Conservation (phyloP, 768 basidiomycete species). For the Russula brevipes region DNA sequence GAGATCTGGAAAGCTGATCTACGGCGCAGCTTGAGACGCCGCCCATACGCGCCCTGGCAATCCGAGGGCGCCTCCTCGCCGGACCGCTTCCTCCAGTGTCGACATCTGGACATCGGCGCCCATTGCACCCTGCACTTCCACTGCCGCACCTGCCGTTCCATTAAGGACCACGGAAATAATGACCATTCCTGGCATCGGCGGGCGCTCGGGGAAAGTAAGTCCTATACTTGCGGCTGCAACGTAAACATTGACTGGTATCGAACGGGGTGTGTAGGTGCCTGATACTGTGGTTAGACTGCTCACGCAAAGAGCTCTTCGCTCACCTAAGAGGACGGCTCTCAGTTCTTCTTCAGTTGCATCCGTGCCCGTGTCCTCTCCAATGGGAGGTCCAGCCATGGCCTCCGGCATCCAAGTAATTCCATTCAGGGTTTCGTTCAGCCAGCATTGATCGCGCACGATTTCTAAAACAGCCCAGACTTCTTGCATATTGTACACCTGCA, state of each 20-base stretch:
- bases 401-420: constrained; percentile 62
- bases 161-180: constrained; percentile 62
- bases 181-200: constrained; percentile 59
- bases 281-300: background rate
- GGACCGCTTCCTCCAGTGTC: constrained; percentile 61
- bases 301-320: constrained; percentile 21
- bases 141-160: constrained; percentile 49
- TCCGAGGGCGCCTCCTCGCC: constrained; percentile 67
- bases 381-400: constrained; percentile 31
- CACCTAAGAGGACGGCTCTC: constrained; percentile 60
- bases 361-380: constrained; percentile 29
- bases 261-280: constrained; percentile 52
- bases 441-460: constrained; percentile 80
- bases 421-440: constrained; percentile 69
- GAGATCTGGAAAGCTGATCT: background rate
- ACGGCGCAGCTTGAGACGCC: constrained; percentile 18
- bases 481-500: constrained; percentile 66
- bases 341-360: constrained; percentile 51
- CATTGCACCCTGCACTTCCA: constrained; percentile 57
- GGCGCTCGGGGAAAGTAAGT: constrained; percentile 61
- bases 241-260: constrained; percentile 70
- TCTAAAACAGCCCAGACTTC: constrained; percentile 75
- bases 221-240: constrained; percentile 48
- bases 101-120: constrained; percentile 41
- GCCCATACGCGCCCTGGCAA: constrained; percentile 63